Conservation (phyloP, 208 protist species). For the Trypanosoma rangeli region DNA sequence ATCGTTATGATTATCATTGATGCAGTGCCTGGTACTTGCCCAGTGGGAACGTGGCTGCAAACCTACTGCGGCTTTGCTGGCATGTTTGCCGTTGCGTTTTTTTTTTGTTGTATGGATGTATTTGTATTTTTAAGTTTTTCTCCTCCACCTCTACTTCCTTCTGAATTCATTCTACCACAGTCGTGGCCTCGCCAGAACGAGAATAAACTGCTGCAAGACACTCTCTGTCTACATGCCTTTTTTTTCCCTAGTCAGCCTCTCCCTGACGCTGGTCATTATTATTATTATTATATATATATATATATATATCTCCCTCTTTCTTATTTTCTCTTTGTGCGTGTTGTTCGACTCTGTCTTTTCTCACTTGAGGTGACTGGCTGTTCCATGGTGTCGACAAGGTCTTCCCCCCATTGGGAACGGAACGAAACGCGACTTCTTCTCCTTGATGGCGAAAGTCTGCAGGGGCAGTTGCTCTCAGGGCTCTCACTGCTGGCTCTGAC, state of each 20-base stretch:
- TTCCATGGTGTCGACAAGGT: background rate
- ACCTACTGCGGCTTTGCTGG: no score
- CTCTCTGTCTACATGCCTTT: no score
- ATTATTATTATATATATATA: background rate
- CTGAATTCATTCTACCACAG: no score
- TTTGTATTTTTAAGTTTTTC: constrained; percentile 10
- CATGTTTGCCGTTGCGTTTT: constrained; percentile 19
- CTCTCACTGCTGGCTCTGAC: constrained; percentile 16
- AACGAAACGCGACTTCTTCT: constrained; percentile 15
- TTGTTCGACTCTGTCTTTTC: background rate
- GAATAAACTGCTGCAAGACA: no score
- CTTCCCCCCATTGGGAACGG: background rate
- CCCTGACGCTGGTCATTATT: background rate
- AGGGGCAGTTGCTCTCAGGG: constrained; percentile 25
- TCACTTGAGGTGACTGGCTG: background rate
- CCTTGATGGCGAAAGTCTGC: constrained; percentile 14
- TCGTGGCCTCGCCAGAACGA: no score
- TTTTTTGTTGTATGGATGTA: constrained; percentile 12
- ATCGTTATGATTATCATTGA: background rate
- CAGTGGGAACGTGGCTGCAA: background rate
- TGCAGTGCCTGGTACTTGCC: background rate
- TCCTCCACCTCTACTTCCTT: background rate
- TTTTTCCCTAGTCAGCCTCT: no score
- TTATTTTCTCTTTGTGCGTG: background rate
- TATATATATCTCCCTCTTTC: background rate